phyloP scores from a whole-genome alignment of 2,329 filamentous ascomycete genomes.

The Aspergillus alliaceus region DNA sequence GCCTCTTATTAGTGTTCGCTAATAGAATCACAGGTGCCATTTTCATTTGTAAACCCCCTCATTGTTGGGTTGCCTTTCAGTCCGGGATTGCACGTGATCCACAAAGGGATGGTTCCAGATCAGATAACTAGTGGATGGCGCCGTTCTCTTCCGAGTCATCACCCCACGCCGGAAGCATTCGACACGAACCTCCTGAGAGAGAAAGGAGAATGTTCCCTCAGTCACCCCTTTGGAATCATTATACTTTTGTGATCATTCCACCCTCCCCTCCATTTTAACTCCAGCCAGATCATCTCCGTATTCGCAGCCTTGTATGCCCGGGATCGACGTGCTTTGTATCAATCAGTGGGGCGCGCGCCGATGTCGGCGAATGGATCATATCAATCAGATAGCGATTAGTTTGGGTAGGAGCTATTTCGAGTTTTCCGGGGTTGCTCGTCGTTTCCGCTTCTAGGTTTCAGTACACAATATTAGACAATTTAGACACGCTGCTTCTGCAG shows the following conservation, averaged over 20 bases:
- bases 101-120: slow-evolving; percentile 14
- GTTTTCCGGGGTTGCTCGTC: background rate
- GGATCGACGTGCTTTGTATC: background rate
- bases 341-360: slow-evolving; percentile 4
- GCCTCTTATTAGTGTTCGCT: background rate
- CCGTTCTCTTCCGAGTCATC: slow-evolving; percentile 11
- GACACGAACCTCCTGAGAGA: background rate
- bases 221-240: background rate
- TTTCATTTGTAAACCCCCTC: too few relatives aligned
- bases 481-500: background rate
- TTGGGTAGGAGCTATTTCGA: background rate
- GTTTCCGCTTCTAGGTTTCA: background rate
- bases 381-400: slow-evolving; percentile 13
- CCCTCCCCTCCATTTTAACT: background rate
- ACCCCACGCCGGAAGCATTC: slow-evolving; percentile 7
- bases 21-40: background rate
- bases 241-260: too few relatives aligned
- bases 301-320: background rate
- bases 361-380: slow-evolving; percentile 16
- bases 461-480: background rate
- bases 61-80: too few relatives aligned
- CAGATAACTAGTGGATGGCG: slow-evolving; percentile 19
- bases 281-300: background rate
- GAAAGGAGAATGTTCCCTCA: background rate
- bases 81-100: slow-evolving; percentile 4